These are phyloP conservation scores for Penicillium desertorum DNA, from an alignment of 495 filamentous ascomycete genomes.

Conservation along the genomic window DNA sequence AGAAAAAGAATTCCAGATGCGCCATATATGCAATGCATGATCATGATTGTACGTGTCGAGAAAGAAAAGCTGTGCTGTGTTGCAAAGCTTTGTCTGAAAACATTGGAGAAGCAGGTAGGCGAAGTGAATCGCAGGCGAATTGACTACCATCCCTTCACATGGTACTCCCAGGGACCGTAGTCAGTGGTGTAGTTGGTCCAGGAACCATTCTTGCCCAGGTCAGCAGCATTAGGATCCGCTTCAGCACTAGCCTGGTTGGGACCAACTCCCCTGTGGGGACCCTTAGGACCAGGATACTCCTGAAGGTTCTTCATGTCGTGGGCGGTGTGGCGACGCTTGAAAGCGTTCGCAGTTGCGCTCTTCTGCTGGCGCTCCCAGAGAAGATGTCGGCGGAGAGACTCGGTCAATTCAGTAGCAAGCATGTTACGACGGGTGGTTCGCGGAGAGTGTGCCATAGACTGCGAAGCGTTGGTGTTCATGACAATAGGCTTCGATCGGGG, in stretches of 20 bases:
- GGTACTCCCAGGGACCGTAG: constrained; percentile 66
- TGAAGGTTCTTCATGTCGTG: constrained; percentile 83
- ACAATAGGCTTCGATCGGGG: constrained; percentile 85
- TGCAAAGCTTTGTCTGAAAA: constrained; percentile 18
- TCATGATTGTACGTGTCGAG: constrained; percentile 47
- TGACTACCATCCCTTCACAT: constrained; percentile 66
- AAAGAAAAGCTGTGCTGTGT: constrained; percentile 25
- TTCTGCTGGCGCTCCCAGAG: constrained; percentile 88
- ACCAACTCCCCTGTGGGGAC: constrained; percentile 26
- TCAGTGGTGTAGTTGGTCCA: constrained; percentile 64
- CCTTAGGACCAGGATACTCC: constrained; percentile 61
- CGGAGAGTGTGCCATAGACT: constrained; percentile 75
- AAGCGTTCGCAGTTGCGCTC: constrained; percentile 82
- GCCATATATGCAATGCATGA: constrained; percentile 50
- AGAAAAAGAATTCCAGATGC: constrained; percentile 35
- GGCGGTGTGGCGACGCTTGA: constrained; percentile 88
- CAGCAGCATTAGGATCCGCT: constrained; percentile 24
- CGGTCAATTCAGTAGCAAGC: constrained; percentile 89
- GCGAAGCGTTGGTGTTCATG: constrained; percentile 52
- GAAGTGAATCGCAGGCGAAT: constrained; percentile 13
- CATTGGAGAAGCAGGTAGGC: neutral
- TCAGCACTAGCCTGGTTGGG: constrained; percentile 17
- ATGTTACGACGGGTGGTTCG: constrained; percentile 94
- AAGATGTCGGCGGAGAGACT: constrained; percentile 74
- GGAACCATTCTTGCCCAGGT: constrained; percentile 56